Evolutionary conservation across 2,329 filamentous ascomycete genomes (phyloP).

Genomic region (Coleophoma cylindrospora): DNA sequence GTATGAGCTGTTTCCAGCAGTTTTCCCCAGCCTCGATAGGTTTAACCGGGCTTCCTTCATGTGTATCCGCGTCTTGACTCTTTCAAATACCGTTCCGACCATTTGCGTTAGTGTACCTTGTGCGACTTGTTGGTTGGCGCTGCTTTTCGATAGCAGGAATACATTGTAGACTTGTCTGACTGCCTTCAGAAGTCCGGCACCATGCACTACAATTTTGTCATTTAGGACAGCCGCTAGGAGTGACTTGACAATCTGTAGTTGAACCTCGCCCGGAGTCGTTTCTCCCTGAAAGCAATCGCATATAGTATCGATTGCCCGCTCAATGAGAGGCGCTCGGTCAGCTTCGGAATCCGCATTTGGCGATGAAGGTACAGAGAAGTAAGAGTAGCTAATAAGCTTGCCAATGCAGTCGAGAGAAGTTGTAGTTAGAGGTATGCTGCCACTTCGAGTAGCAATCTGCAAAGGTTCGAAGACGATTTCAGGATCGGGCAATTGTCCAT

Average conservation of each 20-base stretch:
- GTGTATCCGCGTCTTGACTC: slow-evolving; percentile 80
- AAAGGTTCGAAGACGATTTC: slow-evolving; percentile 89
- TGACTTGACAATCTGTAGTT: slow-evolving; percentile 97
- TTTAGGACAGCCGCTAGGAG: slow-evolving; percentile 92
- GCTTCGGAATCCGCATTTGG: slow-evolving; percentile 31
- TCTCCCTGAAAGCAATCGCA: slow-evolving; percentile 99
- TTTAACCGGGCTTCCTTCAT: slow-evolving; percentile 77
- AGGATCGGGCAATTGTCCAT: slow-evolving; percentile 77
- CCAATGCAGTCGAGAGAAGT: slow-evolving; percentile 95
- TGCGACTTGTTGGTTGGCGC: slow-evolving; percentile 91
- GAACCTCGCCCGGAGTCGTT: slow-evolving; percentile 84
- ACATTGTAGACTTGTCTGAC: slow-evolving; percentile 99
- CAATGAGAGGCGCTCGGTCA: slow-evolving; percentile 71
- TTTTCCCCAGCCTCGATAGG: slow-evolving; percentile 24
- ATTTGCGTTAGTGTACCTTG: slow-evolving; percentile 97
- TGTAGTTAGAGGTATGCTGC: slow-evolving; percentile 80
- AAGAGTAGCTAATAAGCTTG: slow-evolving; percentile 97
- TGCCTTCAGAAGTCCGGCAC: slow-evolving; percentile 90
- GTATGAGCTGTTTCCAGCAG: slow-evolving; percentile 22
- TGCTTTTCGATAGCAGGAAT: slow-evolving; percentile 90
- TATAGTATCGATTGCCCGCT: slow-evolving; percentile 97
- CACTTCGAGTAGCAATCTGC: slow-evolving; percentile 81
- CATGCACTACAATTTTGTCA: slow-evolving; percentile 98
- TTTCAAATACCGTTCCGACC: slow-evolving; percentile 96
- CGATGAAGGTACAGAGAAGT: slow-evolving; percentile 73